Evolutionary conservation across 805 yeast species (phyloP), one percentile per base, ranked within the genome.

Genomic region (Ogataea parapolymorpha): DNA sequence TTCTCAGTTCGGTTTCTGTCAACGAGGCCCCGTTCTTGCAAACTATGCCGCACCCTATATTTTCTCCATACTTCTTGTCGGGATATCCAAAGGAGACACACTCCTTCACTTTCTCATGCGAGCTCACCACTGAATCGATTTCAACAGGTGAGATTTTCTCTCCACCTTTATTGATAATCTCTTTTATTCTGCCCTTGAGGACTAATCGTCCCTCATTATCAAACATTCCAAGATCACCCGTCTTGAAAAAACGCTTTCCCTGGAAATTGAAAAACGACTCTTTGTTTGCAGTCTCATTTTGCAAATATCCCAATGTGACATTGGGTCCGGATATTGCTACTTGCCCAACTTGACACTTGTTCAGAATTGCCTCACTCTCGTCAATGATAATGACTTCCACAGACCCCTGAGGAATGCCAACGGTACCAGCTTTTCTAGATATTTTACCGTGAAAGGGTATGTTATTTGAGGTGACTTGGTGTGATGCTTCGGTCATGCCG

Each of bases 401-500:
- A 51, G 79, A 82, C 7, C 86, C 85, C 44, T 73, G 79, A 4
- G 88, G 87, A 32, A 47, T 43, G 25, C 65, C 65, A 16, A 82
- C 88, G 5, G 88, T 79, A 12, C 88, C 87, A 8, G 87, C 77
- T 61, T 74, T 77, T 48, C 86, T 70, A 45, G 70, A 59, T 11
- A 80, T 82, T 9, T 83, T 80, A 12, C 54, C 54, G 29, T 46
- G 51, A 17, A 51, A 45, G 26, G 86, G 85, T 30, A 81, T 61
- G 49, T 75, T 72, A 60, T 82, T 82, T 3, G 88, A 80, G 9
- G 85, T 78, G 81, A 82, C 83, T 59, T 82, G 88, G 59, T 82
- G 89, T n/a, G 85, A 72, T 1, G 86, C 86, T 56, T 82, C 90
- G 2, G 89, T 82, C 87, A 82, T 82, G 4, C 88, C 89, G 55